Evolutionary conservation across 2,329 filamentous ascomycete species (phyloP).

Genomic region (Hypoxylon sp.): DNA sequence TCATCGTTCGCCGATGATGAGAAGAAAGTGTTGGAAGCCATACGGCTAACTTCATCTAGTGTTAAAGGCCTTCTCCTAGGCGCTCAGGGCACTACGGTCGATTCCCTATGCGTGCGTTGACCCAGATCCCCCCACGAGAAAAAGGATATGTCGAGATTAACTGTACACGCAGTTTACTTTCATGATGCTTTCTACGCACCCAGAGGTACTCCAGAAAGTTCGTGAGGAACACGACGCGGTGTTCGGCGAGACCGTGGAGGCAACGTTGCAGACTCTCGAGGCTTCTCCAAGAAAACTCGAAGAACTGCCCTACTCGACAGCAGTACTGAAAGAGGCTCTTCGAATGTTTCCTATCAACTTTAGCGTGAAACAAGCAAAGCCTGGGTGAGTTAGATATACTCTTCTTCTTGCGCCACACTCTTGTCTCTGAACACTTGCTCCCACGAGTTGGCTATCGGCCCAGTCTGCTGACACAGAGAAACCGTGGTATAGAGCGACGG

Average conservation of each 20-base stretch:
- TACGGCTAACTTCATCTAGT: background rate
- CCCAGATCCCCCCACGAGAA: background rate
- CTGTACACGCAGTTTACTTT: background rate
- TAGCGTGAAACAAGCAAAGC: slow-evolving; percentile 13
- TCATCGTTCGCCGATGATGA: background rate
- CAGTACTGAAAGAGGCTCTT: slow-evolving; percentile 63
- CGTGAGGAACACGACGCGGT: slow-evolving; percentile 44
- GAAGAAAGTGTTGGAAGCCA: background rate
- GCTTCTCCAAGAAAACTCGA: slow-evolving; percentile 56
- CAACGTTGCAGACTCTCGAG: slow-evolving; percentile 47
- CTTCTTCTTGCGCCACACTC: background rate
- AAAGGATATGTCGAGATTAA: background rate
- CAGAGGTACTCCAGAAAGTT: slow-evolving; percentile 36
- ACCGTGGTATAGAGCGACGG: background rate
- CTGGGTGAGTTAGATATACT: background rate
- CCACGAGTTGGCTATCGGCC: no score
- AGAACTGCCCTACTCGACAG: slow-evolving; percentile 58
- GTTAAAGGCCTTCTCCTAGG: background rate
- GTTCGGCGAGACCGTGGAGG: slow-evolving; percentile 41
- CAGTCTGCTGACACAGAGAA: background rate
- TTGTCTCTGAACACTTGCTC: no score
- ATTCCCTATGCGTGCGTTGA: background rate
- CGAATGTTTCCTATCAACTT: slow-evolving; percentile 26
- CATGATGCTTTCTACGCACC: slow-evolving; percentile 25
- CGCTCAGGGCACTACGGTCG: background rate